phyloP scores from a whole-genome alignment of 768 basidiomycete genomes.

The Tricholoma bakamatsutake region DNA sequence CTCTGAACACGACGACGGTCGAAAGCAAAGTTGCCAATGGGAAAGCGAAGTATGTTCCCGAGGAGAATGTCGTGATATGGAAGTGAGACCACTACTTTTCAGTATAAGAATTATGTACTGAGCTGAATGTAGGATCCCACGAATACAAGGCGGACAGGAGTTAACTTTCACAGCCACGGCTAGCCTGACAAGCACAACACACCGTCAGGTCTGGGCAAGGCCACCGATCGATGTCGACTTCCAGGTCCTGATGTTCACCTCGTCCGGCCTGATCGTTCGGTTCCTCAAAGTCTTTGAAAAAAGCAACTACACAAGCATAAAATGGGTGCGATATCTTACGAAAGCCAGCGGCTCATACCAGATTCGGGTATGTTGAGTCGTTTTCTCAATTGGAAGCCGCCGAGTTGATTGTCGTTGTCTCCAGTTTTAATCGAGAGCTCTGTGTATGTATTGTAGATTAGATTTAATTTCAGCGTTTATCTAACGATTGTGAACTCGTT shows the following conservation, averaged over 20 bases:
- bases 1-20: constrained; percentile 87
- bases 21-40: constrained; percentile 89
- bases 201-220: constrained; percentile 93
- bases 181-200: constrained; percentile 80
- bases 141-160: constrained; percentile 91
- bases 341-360: constrained; percentile 94
- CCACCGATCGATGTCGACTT: constrained; percentile 99
- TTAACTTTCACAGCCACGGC: constrained; percentile 80
- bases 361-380: constrained; percentile 64
- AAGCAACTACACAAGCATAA: constrained; percentile 88
- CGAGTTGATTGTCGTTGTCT: neutral
- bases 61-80: constrained; percentile 95
- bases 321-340: constrained; percentile 94
- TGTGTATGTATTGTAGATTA: constrained; percentile 5
- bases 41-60: constrained; percentile 96
- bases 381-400: neutral
- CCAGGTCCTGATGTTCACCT: constrained; percentile 98
- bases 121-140: constrained; percentile 61
- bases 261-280: constrained; percentile 91
- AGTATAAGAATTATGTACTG: neutral
- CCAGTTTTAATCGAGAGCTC: neutral
- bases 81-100: constrained; percentile 58
- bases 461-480: neutral
- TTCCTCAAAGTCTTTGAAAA: constrained; percentile 99
- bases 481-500: neutral